Percentiles rank a stretch among this genome's conserved stretches.
phyloP scores from a whole-genome alignment of 108 stramenopile species.

The Cyclotella choctawhatcheeana region DNA sequence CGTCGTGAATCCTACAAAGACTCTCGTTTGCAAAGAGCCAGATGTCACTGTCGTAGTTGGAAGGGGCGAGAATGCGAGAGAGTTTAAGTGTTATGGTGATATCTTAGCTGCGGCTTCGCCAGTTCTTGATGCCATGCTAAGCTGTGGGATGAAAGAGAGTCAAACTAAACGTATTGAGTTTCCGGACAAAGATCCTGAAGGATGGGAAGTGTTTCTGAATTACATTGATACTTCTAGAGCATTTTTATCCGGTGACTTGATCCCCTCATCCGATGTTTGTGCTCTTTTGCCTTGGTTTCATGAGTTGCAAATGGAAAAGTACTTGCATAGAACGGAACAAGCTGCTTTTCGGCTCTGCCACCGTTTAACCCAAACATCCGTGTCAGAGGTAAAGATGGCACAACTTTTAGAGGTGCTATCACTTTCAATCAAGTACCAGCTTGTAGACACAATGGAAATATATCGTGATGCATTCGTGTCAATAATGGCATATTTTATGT shows the following conservation, averaged over 20 bases:
- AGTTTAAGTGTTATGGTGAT: not conserved
- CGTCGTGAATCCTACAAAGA: not conserved
- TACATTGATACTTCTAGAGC: not conserved
- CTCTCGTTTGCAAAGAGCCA: not conserved
- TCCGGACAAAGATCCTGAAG: not conserved
- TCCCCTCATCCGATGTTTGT: no score
- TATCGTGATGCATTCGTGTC: no score
- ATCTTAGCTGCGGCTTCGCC: not conserved
- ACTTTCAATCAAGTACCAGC: no score
- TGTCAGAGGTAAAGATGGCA: no score
- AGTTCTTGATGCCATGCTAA: not conserved
- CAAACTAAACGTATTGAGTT: not conserved
- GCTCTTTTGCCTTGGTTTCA: not conserved
- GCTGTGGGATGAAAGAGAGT: conserved; percentile 1
- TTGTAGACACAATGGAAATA: no score
- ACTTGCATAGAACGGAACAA: not conserved
- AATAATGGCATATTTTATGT: no score
- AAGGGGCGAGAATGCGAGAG: not conserved
- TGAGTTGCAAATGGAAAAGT: not conserved
- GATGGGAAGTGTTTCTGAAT: not conserved
- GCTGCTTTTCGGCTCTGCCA: no score
- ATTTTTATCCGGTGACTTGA: not conserved
- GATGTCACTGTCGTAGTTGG: conserved; percentile 6
- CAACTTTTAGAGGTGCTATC: no score
- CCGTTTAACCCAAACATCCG: no score